Evolutionary conservation across 164 flowering plant species (phyloP), one percentile per base, ranked within the genome.

Genomic region (Buxus sempervirens): DNA sequence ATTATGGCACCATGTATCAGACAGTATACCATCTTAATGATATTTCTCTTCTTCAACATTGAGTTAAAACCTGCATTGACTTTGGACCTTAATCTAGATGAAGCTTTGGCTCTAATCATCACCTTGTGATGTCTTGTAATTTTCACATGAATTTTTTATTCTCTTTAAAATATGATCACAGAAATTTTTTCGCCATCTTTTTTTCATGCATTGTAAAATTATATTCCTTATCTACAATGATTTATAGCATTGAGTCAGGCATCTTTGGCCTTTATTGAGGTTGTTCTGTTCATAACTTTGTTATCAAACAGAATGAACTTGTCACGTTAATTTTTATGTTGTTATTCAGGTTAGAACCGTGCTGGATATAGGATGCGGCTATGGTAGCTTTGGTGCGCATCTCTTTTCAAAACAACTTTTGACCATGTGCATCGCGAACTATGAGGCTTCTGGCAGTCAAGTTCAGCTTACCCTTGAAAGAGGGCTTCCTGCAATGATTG

Each of bases 401-500:
- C 91, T 96, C 60, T 90, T 85, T 60, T 90, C 98, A 27, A 84
- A 83, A 69, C 85, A 91, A 66, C 77, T 96, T 32, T 71, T 93
- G 70, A 93, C 99, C 18, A 84, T 96, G 92, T 96, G 99, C 75
- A 73, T 91, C 65, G 99, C 99, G 58, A 85, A 81, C 68, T 91
- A 88, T 72, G 98, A 96, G 81, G 77, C 85, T 75, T 85, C 93
- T 1, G 99, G 99, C 45, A 96, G 98, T 81, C 98, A 96, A 82
- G 98, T 96, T 75, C 98, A 96, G 69, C 83, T 96, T 26, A 89
- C 96, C 56, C 96, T 93, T 61, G 99, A 96, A 80, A 86, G 99
- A 83, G 99, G 99, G 70, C 96, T 96, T 77, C 99, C 98, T 54
- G 99, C 97, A 32, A 91, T 96, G 95, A 79, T 93, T 78, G 96